These are phyloP conservation scores for Kokia cookei DNA, from an alignment of 441 rosid species.

Conservation along the genomic window DNA sequence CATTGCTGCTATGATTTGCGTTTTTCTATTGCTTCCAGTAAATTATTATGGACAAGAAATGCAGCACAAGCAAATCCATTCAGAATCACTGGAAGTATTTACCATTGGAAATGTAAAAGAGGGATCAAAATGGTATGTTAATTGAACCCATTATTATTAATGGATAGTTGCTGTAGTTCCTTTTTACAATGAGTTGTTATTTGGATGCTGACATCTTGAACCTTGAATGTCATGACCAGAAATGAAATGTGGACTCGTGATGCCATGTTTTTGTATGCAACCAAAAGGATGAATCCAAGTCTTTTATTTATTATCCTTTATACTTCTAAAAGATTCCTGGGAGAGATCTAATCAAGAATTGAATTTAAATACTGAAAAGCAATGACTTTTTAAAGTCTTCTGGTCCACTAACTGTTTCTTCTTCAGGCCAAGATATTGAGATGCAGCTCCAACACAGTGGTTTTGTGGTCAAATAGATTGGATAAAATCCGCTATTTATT, in stretches of 20 bases:
- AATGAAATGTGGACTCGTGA: not conserved
- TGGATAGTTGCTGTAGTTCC: not conserved
- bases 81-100: constrained; percentile 68
- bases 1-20: constrained; percentile 64
- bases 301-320: not conserved
- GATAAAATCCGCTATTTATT: constrained; percentile 4
- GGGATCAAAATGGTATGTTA: constrained; percentile 79
- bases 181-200: not conserved
- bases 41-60: constrained; percentile 74
- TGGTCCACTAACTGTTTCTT: not conserved
- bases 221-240: not conserved
- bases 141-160: not conserved
- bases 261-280: not conserved
- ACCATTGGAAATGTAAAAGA: constrained; percentile 75
- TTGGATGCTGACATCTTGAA: not conserved
- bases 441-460: not conserved
- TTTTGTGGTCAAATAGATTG: constrained; percentile 2
- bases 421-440: not conserved
- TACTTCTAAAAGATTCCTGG: not conserved
- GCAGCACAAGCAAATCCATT: constrained; percentile 50
- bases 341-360: not conserved
- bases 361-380: not conserved
- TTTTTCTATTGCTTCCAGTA: constrained; percentile 73
- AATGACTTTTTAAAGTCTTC: not conserved
- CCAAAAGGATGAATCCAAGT: not conserved